phyloP scores from a whole-genome alignment of 495 filamentous ascomycete species.

The Schizothecium vesticola region DNA sequence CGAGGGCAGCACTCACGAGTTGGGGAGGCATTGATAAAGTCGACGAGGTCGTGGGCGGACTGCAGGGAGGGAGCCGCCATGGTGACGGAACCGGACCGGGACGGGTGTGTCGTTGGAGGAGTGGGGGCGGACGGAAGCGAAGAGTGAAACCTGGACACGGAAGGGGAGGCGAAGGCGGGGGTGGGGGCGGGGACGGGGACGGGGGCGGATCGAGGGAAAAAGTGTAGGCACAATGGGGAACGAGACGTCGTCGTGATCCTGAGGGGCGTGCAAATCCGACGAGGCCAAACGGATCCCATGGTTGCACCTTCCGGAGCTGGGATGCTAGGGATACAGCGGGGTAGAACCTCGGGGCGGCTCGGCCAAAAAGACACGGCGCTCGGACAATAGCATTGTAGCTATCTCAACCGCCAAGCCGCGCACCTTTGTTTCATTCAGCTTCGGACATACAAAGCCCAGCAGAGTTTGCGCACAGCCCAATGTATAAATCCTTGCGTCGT shows the following conservation, averaged over 20 bases:
- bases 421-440: too few species aligned
- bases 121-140: background rate
- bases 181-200: background rate
- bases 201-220: background rate
- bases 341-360: too few species aligned
- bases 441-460: too few species aligned
- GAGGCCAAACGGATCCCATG: background rate
- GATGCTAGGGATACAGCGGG: too few species aligned
- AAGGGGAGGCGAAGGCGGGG: background rate
- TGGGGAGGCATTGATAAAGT: conserved; percentile 91
- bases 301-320: background rate
- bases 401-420: too few species aligned
- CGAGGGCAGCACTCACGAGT: conserved; percentile 60
- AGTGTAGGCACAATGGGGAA: background rate
- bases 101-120: background rate
- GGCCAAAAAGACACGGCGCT: too few species aligned
- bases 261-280: background rate
- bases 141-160: background rate
- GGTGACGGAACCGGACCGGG: conserved; percentile 13
- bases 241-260: background rate
- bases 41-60: conserved; percentile 76
- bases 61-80: conserved; percentile 53
- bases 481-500: too few species aligned
- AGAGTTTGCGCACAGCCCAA: too few species aligned
- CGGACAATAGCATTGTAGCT: too few species aligned